Evolutionary conservation across 371 early-diverging fungal species (phyloP), one percentile per base, ranked within the genome.

Genomic region (Mucor irregularis): DNA sequence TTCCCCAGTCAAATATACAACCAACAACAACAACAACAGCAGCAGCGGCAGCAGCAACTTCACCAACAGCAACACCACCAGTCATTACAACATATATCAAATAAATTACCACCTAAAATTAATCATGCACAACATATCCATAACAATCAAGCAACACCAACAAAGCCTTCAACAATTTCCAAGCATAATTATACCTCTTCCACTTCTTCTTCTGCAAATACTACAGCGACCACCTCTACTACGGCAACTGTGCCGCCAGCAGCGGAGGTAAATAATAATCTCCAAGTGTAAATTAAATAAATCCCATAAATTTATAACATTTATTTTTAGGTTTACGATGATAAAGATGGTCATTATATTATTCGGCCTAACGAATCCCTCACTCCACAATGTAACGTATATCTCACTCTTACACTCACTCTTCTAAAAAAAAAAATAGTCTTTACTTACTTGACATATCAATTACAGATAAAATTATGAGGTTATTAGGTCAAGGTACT

Each of bases 401-500:
- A 17, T 34, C 0, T 25, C 5, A 16, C 14, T 29, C 7, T 25
- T 26, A n/a, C 14, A 28, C 1, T 10, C 14, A 43, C 3, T 16
- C 21, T 38, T 11, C 19, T n/a, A 1, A 37, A 13, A n/a, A 11
- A 5, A 35, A 34, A 10, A 17, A 11, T n/a, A n/a, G n/a, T n/a
- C n/a, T n/a, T n/a, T n/a, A n/a, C n/a, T n/a, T n/a, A n/a, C n/a
- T n/a, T n/a, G n/a, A n/a, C n/a, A n/a, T n/a, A n/a, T n/a, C n/a
- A 22, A 30, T 17, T 2, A 26, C 62, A 90, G 91, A 90, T 71
- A 81, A 85, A 69, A 92, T 96, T 49, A 71, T 90, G 57, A 73
- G 83, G 13, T 68, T 91, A 29, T 74, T 97, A 10, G 98, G 98
- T 2, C 96, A 96, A 75, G 98, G 98, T 10, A 97, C 98, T 1